These are phyloP conservation scores for Rubroboletus pulcherrimus DNA, from an alignment of 768 basidiomycete species.

Conservation along the genomic window DNA sequence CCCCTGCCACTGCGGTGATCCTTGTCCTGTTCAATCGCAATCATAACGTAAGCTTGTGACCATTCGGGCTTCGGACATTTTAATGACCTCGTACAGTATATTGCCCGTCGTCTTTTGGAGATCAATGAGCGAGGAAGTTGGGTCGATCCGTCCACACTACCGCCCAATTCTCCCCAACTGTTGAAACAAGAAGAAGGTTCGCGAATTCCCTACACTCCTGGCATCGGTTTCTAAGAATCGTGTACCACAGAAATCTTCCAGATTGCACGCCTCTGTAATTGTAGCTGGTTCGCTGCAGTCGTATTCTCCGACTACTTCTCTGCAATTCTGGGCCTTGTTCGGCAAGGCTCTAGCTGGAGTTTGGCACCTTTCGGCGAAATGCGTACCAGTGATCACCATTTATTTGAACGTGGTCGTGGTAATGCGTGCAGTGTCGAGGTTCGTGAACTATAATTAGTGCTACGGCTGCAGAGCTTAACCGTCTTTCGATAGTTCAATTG, in stretches of 20 bases:
- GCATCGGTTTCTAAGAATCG: neutral
- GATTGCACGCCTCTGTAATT: conserved; percentile 72
- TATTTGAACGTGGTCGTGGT: conserved; percentile 77
- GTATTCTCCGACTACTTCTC: conserved; percentile 87
- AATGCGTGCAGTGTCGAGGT: conserved; percentile 84
- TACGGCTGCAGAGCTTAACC: conserved; percentile 1
- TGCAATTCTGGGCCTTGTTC: conserved; percentile 71
- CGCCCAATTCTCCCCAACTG: conserved; percentile 32
- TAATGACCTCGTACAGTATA: conserved; percentile 49
- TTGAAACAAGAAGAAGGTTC: conserved; percentile 53
- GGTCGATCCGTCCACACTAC: conserved; percentile 48
- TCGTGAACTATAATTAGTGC: conserved; percentile 5
- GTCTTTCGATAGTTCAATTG: conserved; percentile 64
- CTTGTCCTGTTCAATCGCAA: conserved; percentile 88
- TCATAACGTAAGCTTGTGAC: conserved; percentile 60
- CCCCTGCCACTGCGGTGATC: conserved; percentile 69
- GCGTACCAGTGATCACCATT: conserved; percentile 52
- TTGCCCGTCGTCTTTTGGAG: conserved; percentile 70
- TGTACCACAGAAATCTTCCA: conserved; percentile 69
- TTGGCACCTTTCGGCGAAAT: conserved; percentile 76
- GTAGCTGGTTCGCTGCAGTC: conserved; percentile 72
- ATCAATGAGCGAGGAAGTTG: conserved; percentile 76
- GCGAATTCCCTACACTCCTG: neutral
- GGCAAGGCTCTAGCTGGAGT: conserved; percentile 74
- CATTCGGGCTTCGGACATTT: neutral